Evolutionary conservation across 495 filamentous ascomycete species (phyloP).

Genomic region (Aspergillus sclerotioniger): DNA sequence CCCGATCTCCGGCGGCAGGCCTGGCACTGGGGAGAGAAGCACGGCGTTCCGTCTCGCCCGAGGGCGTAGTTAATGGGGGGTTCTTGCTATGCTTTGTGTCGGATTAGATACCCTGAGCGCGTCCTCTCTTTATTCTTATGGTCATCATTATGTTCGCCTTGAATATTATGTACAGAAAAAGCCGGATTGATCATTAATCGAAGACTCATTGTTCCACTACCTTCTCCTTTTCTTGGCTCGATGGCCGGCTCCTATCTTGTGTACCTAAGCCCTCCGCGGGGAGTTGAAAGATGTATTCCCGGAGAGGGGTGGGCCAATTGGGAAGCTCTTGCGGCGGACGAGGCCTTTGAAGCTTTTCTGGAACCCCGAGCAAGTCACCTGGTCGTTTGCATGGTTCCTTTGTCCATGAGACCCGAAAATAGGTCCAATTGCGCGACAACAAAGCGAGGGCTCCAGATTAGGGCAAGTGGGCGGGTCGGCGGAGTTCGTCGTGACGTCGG

Average conservation of each 20-base stretch:
- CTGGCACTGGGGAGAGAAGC: conserved; percentile 44
- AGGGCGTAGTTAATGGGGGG: not conserved
- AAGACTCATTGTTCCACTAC: not conserved
- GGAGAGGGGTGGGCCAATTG: not conserved
- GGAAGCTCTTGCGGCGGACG: not conserved
- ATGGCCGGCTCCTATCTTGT: not conserved
- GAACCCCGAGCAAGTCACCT: not conserved
- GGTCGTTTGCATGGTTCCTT: not conserved
- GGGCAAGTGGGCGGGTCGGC: not conserved
- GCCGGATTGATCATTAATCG: not conserved
- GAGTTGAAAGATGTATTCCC: not conserved
- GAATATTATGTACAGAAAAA: not conserved
- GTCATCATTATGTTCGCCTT: conserved; percentile 2
- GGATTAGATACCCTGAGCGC: conserved; percentile 22
- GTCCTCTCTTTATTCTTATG: conserved; percentile 17
- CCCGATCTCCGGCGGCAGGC: conserved; percentile 44
- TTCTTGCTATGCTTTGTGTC: conserved; percentile 1
- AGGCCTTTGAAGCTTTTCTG: not conserved
- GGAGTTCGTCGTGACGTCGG: not conserved
- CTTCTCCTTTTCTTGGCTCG: not conserved
- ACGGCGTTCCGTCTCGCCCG: conserved; percentile 32
- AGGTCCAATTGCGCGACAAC: not conserved
- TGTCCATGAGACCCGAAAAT: not conserved
- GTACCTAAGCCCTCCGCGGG: not conserved
- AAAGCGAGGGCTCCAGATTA: not conserved